Evolutionary conservation across 208 protist species (phyloP).

Genomic region (Leishmania amazonensis): DNA sequence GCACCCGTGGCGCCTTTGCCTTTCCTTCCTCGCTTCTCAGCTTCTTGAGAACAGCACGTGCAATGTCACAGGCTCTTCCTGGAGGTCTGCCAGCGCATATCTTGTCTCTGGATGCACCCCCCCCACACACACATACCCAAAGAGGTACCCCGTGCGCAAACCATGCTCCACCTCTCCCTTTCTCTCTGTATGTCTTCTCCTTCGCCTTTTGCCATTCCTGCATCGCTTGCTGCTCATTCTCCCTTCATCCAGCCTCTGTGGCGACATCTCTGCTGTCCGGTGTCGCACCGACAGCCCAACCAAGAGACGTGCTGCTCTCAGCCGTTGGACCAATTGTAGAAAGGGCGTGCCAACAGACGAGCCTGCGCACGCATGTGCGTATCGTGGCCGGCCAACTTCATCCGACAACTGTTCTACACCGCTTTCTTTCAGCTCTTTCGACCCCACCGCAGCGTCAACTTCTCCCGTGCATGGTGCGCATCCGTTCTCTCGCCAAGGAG

Average conservation of each 20-base stretch:
- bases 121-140: background rate
- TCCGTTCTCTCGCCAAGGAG: constrained; percentile 39
- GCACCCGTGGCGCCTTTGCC: background rate
- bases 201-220: background rate
- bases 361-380: background rate
- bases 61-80: background rate
- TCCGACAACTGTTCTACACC: background rate
- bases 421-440: background rate
- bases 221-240: background rate
- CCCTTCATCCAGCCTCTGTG: background rate
- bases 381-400: background rate
- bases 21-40: background rate
- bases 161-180: background rate
- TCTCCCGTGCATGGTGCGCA: constrained; percentile 14
- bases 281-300: background rate
- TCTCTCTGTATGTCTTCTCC: background rate
- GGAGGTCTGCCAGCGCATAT: background rate
- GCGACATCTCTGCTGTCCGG: background rate
- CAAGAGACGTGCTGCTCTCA: background rate
- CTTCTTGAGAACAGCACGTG: background rate
- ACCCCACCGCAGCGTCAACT: background rate
- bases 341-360: background rate
- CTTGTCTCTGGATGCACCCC: background rate
- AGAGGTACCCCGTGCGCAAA: background rate
- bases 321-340: background rate